Evolutionary conservation across 1,284 basidiomycete genomes (phyloP), one percentile per base, ranked within the genome.

Genomic region (Cryptococcus neoformans): DNA sequence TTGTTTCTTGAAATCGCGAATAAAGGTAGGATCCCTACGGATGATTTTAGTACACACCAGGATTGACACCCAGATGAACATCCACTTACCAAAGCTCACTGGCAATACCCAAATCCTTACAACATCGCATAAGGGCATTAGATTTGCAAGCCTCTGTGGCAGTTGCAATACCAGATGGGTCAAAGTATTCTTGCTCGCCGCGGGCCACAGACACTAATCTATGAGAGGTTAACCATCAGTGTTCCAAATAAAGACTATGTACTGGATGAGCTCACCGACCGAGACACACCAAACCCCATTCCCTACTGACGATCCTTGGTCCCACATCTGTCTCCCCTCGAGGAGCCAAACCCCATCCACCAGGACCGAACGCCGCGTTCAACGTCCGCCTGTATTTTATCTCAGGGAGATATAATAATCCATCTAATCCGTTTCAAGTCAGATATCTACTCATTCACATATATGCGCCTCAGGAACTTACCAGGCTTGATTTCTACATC

Each of bases 111-210:
- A 99, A 80, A 71, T 99, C 95, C 74, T 99, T 99, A 80, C 92
- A 96, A 76, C 95, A 98, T 38, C 95, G 83, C 94, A 98, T 97
- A 41, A 99, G 81, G 1, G 95, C 95, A 66, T 99, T 98, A 68
- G 89, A 92, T 79, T 98, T 99, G 80, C 90, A 92, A 0, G 89
- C 92, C 74, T 99, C 95, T 0, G 89, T 90, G 0, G 95, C 95
- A 0, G 94, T 99, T 0, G 95, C 84, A 52, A 99, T 87, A 17
- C 93, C 93, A 0, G 84, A 83, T 2, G 90, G 88, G 70, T 95
- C 92, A 70, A 97, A 99, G 76, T 94, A 98, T 66, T 97, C 92
- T 70, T 98, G 95, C 78, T 99, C 95, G 45, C 95, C 95, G 56
- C 95, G 83, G 1, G 95, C 89, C 59, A 97, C 87, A 5, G 85